Evolutionary conservation across 2,329 filamentous ascomycete species (phyloP).

Genomic region (Hypoxylon sp.): DNA sequence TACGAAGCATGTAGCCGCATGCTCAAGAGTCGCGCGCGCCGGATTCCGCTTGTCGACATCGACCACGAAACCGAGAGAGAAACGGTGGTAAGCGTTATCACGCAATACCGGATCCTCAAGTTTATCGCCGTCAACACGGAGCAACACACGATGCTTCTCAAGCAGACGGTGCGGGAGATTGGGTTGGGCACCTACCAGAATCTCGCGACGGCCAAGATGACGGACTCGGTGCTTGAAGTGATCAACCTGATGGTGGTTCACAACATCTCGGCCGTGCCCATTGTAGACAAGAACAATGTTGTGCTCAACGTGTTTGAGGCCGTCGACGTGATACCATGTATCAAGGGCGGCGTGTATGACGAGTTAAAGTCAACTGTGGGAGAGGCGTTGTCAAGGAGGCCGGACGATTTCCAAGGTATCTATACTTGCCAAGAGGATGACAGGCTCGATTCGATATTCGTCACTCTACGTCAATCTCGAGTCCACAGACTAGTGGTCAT

Average conservation of each 20-base stretch:
- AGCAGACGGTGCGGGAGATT: slow-evolving; percentile 88
- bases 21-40: slow-evolving; percentile 91
- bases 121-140: slow-evolving; percentile 96
- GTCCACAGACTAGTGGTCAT: slow-evolving; percentile 95
- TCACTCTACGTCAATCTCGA: slow-evolving; percentile 93
- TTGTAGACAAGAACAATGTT: slow-evolving; percentile 82
- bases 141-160: slow-evolving; percentile 87
- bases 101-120: slow-evolving; percentile 97
- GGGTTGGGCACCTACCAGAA: slow-evolving; percentile 87
- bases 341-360: slow-evolving; percentile 94
- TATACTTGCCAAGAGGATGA: slow-evolving; percentile 96
- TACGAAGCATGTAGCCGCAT: slow-evolving; percentile 97
- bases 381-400: slow-evolving; percentile 87
- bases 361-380: slow-evolving; percentile 89
- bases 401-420: slow-evolving; percentile 94
- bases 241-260: slow-evolving; percentile 93
- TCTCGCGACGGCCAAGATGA: slow-evolving; percentile 88
- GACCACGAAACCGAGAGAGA: slow-evolving; percentile 94
- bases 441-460: slow-evolving; percentile 94
- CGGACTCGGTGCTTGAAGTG: slow-evolving; percentile 91
- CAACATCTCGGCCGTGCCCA: slow-evolving; percentile 95
- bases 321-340: slow-evolving; percentile 95
- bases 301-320: slow-evolving; percentile 98
- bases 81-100: slow-evolving; percentile 96
- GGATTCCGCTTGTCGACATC: slow-evolving; percentile 92